Evolutionary conservation across 2,329 filamentous ascomycete species (phyloP).

Genomic region (Tolypocladium nubicola): DNA sequence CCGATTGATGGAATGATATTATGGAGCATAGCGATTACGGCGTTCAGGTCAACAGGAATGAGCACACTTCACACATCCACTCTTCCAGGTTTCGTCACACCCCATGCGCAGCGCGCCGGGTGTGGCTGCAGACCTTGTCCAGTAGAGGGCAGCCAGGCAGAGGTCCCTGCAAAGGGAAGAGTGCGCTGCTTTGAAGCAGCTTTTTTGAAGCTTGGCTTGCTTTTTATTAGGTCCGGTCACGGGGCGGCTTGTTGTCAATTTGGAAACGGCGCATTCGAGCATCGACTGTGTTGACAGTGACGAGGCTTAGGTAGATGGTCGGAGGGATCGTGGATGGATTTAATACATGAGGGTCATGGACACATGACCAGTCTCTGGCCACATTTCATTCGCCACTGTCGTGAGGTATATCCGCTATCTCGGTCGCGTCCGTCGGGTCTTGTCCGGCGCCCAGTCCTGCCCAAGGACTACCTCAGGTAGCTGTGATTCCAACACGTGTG

Average conservation of each 20-base stretch:
- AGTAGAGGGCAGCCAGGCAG: not conserved
- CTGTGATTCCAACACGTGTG: not conserved
- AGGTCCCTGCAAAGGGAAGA: not conserved
- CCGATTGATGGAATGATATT: constrained; percentile 11
- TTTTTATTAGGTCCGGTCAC: not conserved
- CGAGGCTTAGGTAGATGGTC: not conserved
- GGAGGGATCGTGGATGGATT: not conserved
- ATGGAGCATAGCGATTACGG: constrained; percentile 30
- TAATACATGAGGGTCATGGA: not conserved
- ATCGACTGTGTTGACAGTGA: not conserved
- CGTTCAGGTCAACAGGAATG: constrained; percentile 17
- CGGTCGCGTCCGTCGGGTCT: not conserved
- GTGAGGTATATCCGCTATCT: not conserved
- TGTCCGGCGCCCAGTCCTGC: not conserved
- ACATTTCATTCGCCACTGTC: not conserved
- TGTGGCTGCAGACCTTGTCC: not conserved
- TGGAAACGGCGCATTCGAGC: not conserved
- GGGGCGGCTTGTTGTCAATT: not conserved
- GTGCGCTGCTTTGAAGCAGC: not conserved
- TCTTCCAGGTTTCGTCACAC: not conserved
- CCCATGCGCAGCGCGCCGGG: not conserved
- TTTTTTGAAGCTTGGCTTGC: not conserved
- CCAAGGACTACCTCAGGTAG: not conserved
- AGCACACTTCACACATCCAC: not conserved
- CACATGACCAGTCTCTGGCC: not conserved